These are phyloP conservation scores for Novymonas esmeraldas DNA, from an alignment of 208 protist species.

Conservation along the genomic window DNA sequence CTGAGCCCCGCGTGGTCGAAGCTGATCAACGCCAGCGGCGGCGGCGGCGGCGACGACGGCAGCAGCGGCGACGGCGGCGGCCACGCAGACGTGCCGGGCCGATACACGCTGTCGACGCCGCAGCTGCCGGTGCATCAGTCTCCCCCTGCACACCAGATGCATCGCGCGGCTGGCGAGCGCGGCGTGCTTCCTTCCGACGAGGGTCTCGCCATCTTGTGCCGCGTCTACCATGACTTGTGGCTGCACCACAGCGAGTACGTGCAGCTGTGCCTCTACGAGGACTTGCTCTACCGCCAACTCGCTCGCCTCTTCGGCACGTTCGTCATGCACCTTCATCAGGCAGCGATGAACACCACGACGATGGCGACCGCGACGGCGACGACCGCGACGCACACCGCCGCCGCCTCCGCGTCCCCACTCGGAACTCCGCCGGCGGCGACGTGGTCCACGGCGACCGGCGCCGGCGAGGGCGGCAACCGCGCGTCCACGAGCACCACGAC, in stretches of 20 bases:
- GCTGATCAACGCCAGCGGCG: not conserved
- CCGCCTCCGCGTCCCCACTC: not conserved
- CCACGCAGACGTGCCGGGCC: not conserved
- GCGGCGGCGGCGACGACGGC: not conserved
- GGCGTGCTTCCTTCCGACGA: conserved; percentile 10
- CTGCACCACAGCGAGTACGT: conserved; percentile 33
- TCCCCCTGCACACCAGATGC: no score
- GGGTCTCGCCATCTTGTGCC: conserved; percentile 3
- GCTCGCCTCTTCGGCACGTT: conserved; percentile 22
- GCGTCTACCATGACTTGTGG: conserved; percentile 27
- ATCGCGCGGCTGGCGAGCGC: not conserved
- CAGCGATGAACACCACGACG: not conserved
- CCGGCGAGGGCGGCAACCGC: not conserved
- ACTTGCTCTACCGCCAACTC: conserved; percentile 27
- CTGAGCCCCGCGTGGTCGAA: conserved; percentile 6
- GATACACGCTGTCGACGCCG: not conserved
- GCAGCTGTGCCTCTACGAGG: conserved; percentile 27
- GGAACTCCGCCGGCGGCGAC: not conserved
- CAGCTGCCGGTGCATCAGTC: no score
- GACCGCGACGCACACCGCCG: not conserved
- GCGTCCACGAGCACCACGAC: not conserved
- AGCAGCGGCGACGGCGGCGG: not conserved
- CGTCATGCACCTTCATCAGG: conserved; percentile 10
- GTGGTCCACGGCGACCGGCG: not conserved
- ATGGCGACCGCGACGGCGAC: not conserved